Conservation (phyloP, 352 stramenopile species). For the Achlya hypogyna region DNA sequence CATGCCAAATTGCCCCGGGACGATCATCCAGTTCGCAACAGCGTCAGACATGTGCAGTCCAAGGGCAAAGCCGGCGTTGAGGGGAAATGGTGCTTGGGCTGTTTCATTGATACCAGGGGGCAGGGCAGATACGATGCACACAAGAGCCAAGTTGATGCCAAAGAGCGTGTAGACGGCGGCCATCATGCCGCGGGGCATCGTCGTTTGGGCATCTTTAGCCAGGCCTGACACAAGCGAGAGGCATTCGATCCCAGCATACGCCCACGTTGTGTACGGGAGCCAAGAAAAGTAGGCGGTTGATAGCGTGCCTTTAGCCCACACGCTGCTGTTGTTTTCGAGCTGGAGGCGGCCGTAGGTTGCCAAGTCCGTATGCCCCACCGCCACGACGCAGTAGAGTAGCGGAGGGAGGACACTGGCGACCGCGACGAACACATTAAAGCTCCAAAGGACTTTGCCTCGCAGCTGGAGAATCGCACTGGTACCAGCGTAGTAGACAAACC, state of each 20-base stretch:
- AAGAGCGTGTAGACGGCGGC: background rate
- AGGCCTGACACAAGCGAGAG: background rate
- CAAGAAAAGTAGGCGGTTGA: background rate
- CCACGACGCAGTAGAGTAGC: background rate
- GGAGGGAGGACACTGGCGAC: background rate
- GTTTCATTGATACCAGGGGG: background rate
- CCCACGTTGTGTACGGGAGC: background rate
- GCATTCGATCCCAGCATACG: background rate
- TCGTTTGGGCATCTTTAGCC: background rate
- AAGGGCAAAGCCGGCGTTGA: background rate
- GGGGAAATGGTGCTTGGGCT: background rate
- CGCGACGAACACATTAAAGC: background rate
- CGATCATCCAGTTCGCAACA: background rate
- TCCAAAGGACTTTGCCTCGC: background rate
- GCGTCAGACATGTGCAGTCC: background rate
- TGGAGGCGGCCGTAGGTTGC: background rate
- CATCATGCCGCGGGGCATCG: background rate
- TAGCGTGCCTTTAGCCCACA: background rate
- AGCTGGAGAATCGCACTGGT: background rate
- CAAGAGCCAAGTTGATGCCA: background rate
- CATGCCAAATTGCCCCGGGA: background rate
- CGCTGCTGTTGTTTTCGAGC: background rate
- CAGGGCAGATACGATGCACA: background rate
- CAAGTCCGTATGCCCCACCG: background rate
- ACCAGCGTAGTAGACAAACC: slow-evolving; percentile 4